Evolutionary conservation across 306 rosid species (phyloP), one percentile per base, ranked within the genome.

Genomic region (Dicorynia guianensis): DNA sequence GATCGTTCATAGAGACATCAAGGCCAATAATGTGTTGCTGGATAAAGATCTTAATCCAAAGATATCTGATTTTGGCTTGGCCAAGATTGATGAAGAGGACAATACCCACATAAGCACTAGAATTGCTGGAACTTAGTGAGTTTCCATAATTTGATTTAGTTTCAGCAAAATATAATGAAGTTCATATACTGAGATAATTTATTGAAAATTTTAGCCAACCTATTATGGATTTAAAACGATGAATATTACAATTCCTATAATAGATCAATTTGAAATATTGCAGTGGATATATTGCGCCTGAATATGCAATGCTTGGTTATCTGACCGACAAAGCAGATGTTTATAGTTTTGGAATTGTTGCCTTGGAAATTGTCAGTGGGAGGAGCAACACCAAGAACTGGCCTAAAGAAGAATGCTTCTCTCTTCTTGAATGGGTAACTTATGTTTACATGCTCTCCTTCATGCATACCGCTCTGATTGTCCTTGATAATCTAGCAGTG

Each of bases 251-350:
- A 4, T 54, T 55, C 19, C 8, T 38, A 5, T 42, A 14, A 50
- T 68, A 48, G 46, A 8, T 67, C 73, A 56, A 30, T 64, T 59
- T 73, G 44, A 10, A 38, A 80, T 58, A 9, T 7, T 59, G 50
- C 66, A 86, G 90, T 18, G 89, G 88, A 66, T 87, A 90, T 61
- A 83, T 86, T 80, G 85, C 95, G 19, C 89, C 88, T 1, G 91
- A 86, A 71, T 91, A 89, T 61, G 89, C 96, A 5, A 85, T 90
- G 96, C 84, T 84, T 4, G 95, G 98, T 55, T 79, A 93, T 79
- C 77, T 93, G 40, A 89, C 87, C 0, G 91, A 93, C 53, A 93
- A 91, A 75, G 93, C 86, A 58, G 98, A 93, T 67, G 97, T 91
- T 1, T 91, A 93, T 66, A 93, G 98, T 74, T 93, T 88, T 48